Conservation (phyloP, 2,329 filamentous ascomycete species). For the Parastagonospora avenae region DNA sequence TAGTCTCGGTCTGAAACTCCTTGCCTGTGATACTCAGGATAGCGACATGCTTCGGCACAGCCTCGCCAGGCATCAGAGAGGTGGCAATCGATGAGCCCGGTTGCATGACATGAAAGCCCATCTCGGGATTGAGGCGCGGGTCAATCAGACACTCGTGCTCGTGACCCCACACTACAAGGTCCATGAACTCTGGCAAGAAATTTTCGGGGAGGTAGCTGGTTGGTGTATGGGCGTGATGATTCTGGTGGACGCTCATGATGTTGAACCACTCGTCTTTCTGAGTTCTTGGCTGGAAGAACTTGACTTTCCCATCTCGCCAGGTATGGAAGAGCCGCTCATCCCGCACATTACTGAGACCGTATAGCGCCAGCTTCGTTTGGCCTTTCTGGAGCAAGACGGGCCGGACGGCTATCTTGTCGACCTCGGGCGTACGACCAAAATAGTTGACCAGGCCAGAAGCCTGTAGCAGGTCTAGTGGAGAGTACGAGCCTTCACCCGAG, state of each 20-base stretch:
- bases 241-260: slow-evolving; percentile 91
- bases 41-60: slow-evolving; percentile 87
- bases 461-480: slow-evolving; percentile 88
- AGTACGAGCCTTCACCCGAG: slow-evolving; percentile 91
- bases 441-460: slow-evolving; percentile 93
- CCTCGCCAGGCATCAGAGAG: slow-evolving; percentile 86
- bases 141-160: slow-evolving; percentile 96
- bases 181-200: slow-evolving; percentile 87
- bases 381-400: slow-evolving; percentile 94
- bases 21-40: slow-evolving; percentile 83
- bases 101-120: slow-evolving; percentile 94
- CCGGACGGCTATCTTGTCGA: slow-evolving; percentile 91
- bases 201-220: slow-evolving; percentile 95
- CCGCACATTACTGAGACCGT: slow-evolving; percentile 92
- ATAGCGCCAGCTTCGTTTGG: slow-evolving; percentile 87
- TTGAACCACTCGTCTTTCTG: slow-evolving; percentile 95
- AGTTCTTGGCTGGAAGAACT: slow-evolving; percentile 82
- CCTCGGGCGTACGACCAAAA: slow-evolving; percentile 88
- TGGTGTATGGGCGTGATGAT: slow-evolving; percentile 88
- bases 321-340: slow-evolving; percentile 95
- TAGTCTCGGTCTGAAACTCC: slow-evolving; percentile 78
- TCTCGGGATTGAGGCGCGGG: slow-evolving; percentile 81
- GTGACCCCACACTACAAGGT: slow-evolving; percentile 94
- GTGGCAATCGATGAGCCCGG: slow-evolving; percentile 96
- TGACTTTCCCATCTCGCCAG: slow-evolving; percentile 90